Base-by-base conservation (phyloP, 2,329 filamentous ascomycete species). In the Huntiella omanensis region DNA sequence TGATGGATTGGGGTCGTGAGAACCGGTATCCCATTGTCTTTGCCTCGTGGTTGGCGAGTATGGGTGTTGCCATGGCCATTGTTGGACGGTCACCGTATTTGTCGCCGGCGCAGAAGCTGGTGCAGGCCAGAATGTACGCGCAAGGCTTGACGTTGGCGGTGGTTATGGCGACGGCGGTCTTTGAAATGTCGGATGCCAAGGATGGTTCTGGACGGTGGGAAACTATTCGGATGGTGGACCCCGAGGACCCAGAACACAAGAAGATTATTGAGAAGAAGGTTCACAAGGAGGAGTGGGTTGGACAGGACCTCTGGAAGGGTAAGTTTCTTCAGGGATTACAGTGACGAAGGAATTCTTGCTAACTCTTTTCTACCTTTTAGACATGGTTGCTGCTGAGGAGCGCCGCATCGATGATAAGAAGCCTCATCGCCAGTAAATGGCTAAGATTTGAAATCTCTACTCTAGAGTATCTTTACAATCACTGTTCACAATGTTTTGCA, bases 261-360 rank as follows among this genome's bases (percentile, higher is more conserved):
- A 70, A 81, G 55, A 60, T 86, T 54, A 83, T 92, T 54, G 83
- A 92, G 73, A 88, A 87, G 75, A 77, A 69, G 65, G 73, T 91
- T 46, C 83, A 92, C 61, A 83, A 86, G 65, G 84, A 92, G 68
- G 71, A 83, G 52, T 91, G 92, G 61, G 72, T 79, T 59, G 83
- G 85, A 39, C 83, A 93, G 66, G 87, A 96, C 62, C 71, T 95
- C 56, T 98, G 91, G 91, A 91, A 76, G 68, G 80, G 79, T 82
- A 63, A 59, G 75, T 53, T 16, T n/a, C 15, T 33, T 17, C 10
- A 15, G 4, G 13, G 33, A 19, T 17, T 12, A 33, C 28, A 33
- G 7, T 10, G 15, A 28, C 8, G 3, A 12, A 12, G 19, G 13
- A 28, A 2, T 22, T 22, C n/a, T 12, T 36, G 6, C 16, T 40